These are phyloP conservation scores for Trametes punicea DNA, from an alignment of 768 basidiomycete species.

Conservation along the genomic window DNA sequence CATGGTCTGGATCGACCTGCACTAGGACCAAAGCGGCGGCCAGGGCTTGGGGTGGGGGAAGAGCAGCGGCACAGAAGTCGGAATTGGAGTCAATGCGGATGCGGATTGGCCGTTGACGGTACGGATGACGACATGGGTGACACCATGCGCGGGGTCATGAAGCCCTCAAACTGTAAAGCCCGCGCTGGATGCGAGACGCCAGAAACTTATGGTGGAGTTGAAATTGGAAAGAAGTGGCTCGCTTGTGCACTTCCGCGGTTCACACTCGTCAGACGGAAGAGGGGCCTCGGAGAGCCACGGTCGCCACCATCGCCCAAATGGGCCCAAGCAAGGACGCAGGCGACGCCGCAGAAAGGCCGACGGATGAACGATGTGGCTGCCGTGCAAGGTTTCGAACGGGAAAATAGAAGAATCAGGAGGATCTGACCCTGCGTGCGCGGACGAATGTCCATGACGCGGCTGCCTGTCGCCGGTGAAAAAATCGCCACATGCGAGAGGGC, in stretches of 20 bases:
- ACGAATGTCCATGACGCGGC: not conserved
- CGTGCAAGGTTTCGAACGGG: not conserved
- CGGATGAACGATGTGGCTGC: not conserved
- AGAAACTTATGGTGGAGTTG: too few species aligned
- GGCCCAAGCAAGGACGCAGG: not conserved
- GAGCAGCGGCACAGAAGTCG: not conserved
- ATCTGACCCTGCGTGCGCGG: not conserved
- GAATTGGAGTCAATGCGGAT: not conserved
- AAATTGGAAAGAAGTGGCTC: too few species aligned
- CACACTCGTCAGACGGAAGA: not conserved
- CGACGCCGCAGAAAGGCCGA: not conserved
- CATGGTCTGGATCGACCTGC: too few species aligned
- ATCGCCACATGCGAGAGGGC: too few species aligned
- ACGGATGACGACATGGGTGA: not conserved
- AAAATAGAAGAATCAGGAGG: not conserved
- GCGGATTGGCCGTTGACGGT: not conserved
- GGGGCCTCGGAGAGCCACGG: not conserved
- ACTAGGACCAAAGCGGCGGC: too few species aligned
- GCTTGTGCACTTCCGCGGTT: too few species aligned
- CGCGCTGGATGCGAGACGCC: too few species aligned
- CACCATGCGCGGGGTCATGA: not conserved
- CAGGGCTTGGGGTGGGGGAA: too few species aligned
- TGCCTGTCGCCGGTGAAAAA: not conserved
- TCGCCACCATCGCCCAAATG: too few species aligned
- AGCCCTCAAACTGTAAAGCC: not conserved